These are phyloP conservation scores for Rhodotorula taiwanensis DNA, from an alignment of 768 basidiomycete genomes.

Conservation along the genomic window DNA sequence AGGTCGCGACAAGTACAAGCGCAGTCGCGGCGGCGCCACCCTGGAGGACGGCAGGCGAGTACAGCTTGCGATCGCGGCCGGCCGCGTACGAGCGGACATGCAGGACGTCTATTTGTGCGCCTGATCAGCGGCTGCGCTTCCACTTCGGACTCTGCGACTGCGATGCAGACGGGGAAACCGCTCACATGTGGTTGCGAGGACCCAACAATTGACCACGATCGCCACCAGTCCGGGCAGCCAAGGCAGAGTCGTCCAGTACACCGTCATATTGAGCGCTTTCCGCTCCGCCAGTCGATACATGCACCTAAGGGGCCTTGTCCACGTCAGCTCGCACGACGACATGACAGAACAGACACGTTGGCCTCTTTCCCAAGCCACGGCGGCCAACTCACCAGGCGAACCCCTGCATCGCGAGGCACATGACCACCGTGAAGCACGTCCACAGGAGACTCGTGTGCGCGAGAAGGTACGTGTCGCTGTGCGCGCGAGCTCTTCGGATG, in stretches of 20 bases:
- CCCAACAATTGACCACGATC: neutral
- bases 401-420: neutral
- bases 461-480: neutral
- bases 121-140: too few species aligned
- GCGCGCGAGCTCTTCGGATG: neutral
- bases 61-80: too few species aligned
- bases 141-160: too few species aligned
- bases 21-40: too few species aligned
- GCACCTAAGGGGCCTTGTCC: too few species aligned
- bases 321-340: too few species aligned
- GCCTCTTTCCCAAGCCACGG: too few species aligned
- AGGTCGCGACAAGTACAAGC: too few species aligned
- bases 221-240: neutral
- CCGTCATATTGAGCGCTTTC: neutral
- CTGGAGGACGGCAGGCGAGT: too few species aligned
- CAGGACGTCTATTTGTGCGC: neutral
- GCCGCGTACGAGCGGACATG: neutral
- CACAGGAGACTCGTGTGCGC: neutral
- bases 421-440: neutral
- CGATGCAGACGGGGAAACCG: too few species aligned
- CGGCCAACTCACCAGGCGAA: neutral
- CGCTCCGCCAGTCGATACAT: neutral
- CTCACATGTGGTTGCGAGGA: neutral
- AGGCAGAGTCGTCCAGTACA: neutral
- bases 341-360: too few species aligned